phyloP scores from a whole-genome alignment of 768 basidiomycete species.

The Grammothele lineata region DNA sequence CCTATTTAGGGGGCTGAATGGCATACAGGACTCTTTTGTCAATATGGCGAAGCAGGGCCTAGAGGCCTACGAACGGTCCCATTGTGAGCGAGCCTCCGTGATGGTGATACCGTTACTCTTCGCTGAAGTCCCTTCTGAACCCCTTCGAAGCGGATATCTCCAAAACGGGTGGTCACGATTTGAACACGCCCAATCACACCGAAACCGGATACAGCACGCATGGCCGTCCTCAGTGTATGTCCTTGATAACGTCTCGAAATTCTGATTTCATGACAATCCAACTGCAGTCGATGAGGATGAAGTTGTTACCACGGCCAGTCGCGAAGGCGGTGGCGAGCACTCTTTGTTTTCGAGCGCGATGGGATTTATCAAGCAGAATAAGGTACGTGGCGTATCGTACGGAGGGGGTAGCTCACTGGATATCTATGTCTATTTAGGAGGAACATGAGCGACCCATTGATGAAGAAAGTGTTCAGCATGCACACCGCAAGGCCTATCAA shows the following conservation, averaged over 20 bases:
- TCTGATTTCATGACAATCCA: too few species aligned
- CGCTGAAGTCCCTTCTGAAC: too few species aligned
- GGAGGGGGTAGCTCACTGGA: too few species aligned
- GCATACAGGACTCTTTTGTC: slow-evolving; percentile 70
- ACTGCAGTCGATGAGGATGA: slow-evolving; percentile 61
- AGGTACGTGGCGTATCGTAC: slow-evolving; percentile 32
- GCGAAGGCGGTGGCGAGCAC: slow-evolving; percentile 49
- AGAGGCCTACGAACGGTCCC: slow-evolving; percentile 47
- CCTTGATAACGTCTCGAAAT: too few species aligned
- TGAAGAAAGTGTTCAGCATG: slow-evolving; percentile 55
- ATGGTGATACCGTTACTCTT: too few species aligned
- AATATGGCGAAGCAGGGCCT: slow-evolving; percentile 67
- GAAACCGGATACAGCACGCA: slow-evolving; percentile 19
- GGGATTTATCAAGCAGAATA: slow-evolving; percentile 46
- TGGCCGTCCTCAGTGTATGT: slow-evolving; percentile 22
- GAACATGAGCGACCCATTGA: slow-evolving; percentile 59
- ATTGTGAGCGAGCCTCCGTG: too few species aligned
- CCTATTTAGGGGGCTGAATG: too few species aligned
- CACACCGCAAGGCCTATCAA: slow-evolving; percentile 61
- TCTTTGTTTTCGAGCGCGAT: slow-evolving; percentile 56
- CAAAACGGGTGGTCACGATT: slow-evolving; percentile 64
- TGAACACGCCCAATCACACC: slow-evolving; percentile 52
- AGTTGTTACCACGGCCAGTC: slow-evolving; percentile 51
- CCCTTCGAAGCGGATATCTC: slow-evolving; percentile 9
- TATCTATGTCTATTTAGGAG: slow-evolving; percentile 35